Evolutionary conservation across 2,329 filamentous ascomycete species (phyloP), one percentile per base, ranked within the genome.

Genomic region (Penicillium sp.): DNA sequence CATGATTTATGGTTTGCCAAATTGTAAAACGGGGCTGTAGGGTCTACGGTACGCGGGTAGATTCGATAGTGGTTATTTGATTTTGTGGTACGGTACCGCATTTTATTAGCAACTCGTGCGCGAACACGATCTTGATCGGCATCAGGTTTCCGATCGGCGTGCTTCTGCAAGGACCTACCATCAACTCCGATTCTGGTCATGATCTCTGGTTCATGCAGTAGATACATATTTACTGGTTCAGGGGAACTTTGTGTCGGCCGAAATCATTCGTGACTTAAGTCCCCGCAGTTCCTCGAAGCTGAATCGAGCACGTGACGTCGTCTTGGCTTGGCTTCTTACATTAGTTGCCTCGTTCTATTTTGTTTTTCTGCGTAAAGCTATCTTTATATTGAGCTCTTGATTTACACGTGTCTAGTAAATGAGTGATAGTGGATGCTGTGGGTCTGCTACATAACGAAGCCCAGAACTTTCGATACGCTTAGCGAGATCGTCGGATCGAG

Each of bases 81-180:
- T 18, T 18, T 18, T 18, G 15, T 32, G 15, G 12, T 40, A n/a
- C 4, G 9, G 38, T 8, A 40, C 20, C 3, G 18, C 10, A 9
- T 41, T 38, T 20, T 13, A 5, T 18, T 29, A 29, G 40, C 33
- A 50, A 50, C 44, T 48, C 39, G 29, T 46, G 43, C 28, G 29
- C 33, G 42, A 49, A 4, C 44, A 28, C 49, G 49, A 54, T 54
- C 52, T 54, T 32, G 52, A 56, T 56, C 54, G 47, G 46, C 44
- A 29, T 35, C 28, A 41, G 43, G 38, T 29, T 18, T 52, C 45
- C 50, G 53, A 56, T 54, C 50, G 25, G 25, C 25, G 42, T 10
- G 13, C 29, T 45, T 40, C 46, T 38, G 44, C 51, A 48, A 18
- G 15, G 15, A 18, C 15, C 15, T 18, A 18, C 15, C 15, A 27